Conservation (phyloP, 78 protist genomes). For the Planoprotostelium fungivorum region DNA sequence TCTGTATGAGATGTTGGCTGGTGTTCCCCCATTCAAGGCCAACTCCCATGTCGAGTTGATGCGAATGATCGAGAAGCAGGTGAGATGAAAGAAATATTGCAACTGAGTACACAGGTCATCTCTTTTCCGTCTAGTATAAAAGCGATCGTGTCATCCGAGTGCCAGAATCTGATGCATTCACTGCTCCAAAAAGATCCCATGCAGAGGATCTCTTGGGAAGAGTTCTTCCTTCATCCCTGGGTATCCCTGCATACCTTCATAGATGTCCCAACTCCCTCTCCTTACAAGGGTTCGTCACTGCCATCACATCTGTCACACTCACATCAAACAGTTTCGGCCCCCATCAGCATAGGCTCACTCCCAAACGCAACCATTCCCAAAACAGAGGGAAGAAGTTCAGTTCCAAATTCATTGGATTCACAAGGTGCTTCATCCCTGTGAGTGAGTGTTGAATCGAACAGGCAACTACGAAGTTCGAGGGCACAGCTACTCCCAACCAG, state of each 20-base stretch:
- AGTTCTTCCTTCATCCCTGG: slow-evolving; percentile 53
- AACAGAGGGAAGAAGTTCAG: too few species aligned
- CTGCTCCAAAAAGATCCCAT: slow-evolving; percentile 35
- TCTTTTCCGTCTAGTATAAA: neutral
- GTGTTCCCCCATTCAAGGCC: slow-evolving; percentile 75
- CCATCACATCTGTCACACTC: too few species aligned
- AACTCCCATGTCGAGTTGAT: slow-evolving; percentile 21
- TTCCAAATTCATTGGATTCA: too few species aligned
- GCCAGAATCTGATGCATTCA: slow-evolving; percentile 32
- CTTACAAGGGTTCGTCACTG: neutral
- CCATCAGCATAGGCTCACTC: too few species aligned
- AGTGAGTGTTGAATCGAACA: too few species aligned
- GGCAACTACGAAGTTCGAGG: too few species aligned
- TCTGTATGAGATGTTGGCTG: slow-evolving; percentile 80
- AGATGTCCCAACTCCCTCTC: neutral
- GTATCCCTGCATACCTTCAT: neutral
- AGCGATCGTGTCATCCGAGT: neutral
- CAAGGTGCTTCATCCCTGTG: too few species aligned
- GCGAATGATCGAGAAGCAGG: slow-evolving; percentile 6
- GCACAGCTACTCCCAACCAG: too few species aligned
- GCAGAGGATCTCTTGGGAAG: slow-evolving; percentile 48
- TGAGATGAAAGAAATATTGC: neutral
- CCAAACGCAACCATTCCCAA: too few species aligned
- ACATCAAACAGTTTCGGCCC: too few species aligned
- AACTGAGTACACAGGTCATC: neutral